A percentile compares a stretch with the other conserved stretches of the same genome.
Evolutionary conservation across 2,329 filamentous ascomycete species (phyloP).

Genomic region (Aspergillus tubingensis): DNA sequence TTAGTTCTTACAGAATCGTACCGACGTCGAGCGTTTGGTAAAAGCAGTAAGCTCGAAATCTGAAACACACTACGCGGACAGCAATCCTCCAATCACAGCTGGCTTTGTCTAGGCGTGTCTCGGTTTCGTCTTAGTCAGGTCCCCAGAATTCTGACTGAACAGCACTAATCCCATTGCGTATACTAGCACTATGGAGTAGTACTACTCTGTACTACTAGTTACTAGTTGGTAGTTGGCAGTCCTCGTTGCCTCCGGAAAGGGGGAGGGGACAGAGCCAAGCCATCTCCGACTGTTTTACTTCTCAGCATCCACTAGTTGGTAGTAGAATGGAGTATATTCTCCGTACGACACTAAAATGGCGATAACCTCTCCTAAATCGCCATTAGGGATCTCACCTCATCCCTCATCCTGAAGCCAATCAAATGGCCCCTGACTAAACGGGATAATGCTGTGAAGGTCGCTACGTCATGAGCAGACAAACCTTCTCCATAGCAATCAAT

Average conservation of each 20-base stretch:
- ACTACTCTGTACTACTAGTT: too few relatives aligned
- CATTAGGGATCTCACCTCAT: neutral
- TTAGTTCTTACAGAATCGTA: too few relatives aligned
- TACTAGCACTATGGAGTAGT: too few relatives aligned
- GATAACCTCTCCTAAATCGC: neutral
- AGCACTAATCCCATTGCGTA: neutral
- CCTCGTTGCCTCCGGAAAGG: neutral
- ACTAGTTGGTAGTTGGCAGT: too few relatives aligned
- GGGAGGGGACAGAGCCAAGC: neutral
- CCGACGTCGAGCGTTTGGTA: neutral
- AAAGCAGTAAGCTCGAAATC: constrained; percentile 14
- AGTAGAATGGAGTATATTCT: neutral
- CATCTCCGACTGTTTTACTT: neutral
- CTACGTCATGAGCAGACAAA: neutral
- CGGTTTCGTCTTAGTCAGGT: constrained; percentile 5
- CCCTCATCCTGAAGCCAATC: neutral
- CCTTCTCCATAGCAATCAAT: neutral
- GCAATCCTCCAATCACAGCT: constrained; percentile 17
- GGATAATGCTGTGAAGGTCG: constrained; percentile 1
- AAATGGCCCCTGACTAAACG: neutral
- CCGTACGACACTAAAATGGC: neutral
- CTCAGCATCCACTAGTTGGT: neutral
- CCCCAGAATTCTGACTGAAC: neutral
- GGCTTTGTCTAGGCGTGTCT: constrained; percentile 1
- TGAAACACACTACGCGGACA: constrained; percentile 24